Base-by-base conservation (phyloP, 441 rosid genomes). In the Arabidopsis lyrata region DNA sequence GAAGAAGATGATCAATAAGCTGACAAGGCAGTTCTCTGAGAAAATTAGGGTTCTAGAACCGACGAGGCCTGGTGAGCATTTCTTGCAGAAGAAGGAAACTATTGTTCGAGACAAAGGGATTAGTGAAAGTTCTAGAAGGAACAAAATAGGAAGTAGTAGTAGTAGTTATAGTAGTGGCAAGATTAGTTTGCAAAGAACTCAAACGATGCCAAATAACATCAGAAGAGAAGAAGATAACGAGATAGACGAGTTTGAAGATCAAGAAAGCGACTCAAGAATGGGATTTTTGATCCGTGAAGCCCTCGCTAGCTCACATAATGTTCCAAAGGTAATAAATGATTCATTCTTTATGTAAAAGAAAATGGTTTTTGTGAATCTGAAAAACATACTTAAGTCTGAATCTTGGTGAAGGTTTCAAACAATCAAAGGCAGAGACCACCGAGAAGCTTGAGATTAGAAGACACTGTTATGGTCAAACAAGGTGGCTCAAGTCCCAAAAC, bases 261-360 rank as follows among this genome's bases (percentile, higher is more conserved):
- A 68, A 22, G 88, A 82, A n/a, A 62, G 63, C 36, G 77, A 45
- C 13, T 83, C 83, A 27, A 75, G 89, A 63, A 85, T 86, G 93
- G 86, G 87, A 66, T 78, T 70, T 76, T 80, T 92, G 78, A 89
- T 88, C 68, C 86, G 86, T 54, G 87, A 84, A 66, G 91, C 96
- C 38, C 83, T 87, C 74, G 80, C 86, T 32, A 70, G 66, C 53
- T 76, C 92, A 38, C 84, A 66, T 8, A 83, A 63, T 13, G 41
- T 45, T 56, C 68, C 86, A 1, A 83, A 87, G 93, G 97, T 90
- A 81, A 68, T 4, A 55, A 38, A 12, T 44, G 2, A 44, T 34
- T 9, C 13, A 24, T 8, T 68, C 22, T 61, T 42, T 34, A 38
- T 53, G 15, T 50, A 1, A 34, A 34, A 20, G 6, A 24, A 42